A percentile compares a stretch with the other conserved stretches of the same genome.
Evolutionary conservation across 2,329 filamentous ascomycete genomes (phyloP).

Genomic region (Penicillium italicum): DNA sequence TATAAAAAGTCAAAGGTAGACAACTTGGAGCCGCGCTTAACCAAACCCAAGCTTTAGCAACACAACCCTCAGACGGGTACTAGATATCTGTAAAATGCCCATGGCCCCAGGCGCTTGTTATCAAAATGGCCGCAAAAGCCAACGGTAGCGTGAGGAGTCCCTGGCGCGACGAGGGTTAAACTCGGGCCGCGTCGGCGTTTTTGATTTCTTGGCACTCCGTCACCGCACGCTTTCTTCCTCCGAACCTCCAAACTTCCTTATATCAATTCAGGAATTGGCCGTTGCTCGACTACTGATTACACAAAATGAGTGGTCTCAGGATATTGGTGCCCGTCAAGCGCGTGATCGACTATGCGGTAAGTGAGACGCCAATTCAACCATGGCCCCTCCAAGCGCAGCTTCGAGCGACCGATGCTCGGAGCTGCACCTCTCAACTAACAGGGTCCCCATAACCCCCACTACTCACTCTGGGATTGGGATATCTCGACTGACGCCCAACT

Average conservation of each 20-base stretch:
- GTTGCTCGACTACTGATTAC: conserved; percentile 5
- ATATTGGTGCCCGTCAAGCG: conserved; percentile 79
- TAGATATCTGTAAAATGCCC: not conserved
- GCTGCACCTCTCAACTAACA: not conserved
- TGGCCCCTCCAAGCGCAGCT: not conserved
- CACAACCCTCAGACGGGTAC: not conserved
- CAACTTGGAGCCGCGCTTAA: not conserved
- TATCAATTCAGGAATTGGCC: conserved; percentile 14
- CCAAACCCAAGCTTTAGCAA: not conserved
- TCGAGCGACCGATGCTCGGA: conserved; percentile 10
- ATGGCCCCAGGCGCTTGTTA: not conserved
- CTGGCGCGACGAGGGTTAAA: conserved; percentile 22
- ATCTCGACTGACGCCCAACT: not conserved
- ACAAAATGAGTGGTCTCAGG: conserved; percentile 53
- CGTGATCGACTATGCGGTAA: conserved; percentile 82
- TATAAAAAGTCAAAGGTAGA: too few relatives aligned
- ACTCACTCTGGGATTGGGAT: not conserved
- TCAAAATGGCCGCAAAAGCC: not conserved
- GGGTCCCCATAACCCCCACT: not conserved
- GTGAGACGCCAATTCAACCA: conserved; percentile 29
- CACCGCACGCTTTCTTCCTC: conserved; percentile 23
- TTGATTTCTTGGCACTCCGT: conserved; percentile 32
- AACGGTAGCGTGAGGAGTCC: not conserved
- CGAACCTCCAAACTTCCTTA: conserved; percentile 9
- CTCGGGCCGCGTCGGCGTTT: conserved; percentile 36